phyloP scores from a whole-genome alignment of 768 basidiomycete genomes.

The Cystofilobasidium macerans region DNA sequence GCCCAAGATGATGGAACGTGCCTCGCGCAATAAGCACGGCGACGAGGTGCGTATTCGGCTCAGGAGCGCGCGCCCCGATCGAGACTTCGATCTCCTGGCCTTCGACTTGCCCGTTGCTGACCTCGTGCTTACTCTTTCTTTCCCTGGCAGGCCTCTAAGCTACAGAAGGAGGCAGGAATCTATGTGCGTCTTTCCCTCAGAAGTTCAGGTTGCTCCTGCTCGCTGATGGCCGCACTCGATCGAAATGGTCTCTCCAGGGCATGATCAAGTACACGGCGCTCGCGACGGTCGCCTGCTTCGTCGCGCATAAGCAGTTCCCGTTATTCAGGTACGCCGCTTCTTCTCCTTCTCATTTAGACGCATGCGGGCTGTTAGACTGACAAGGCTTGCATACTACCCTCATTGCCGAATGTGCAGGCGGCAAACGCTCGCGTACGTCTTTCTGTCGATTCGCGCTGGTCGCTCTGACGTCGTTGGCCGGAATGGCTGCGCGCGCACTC shows the following conservation, averaged over 20 bases:
- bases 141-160: background rate
- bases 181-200: background rate
- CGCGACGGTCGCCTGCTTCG: constrained; percentile 1
- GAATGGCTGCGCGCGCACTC: background rate
- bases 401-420: background rate
- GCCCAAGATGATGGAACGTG: background rate
- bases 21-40: background rate
- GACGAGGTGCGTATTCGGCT: background rate
- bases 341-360: background rate
- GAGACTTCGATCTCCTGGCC: no score
- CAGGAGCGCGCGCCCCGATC: background rate
- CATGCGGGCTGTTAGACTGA: background rate
- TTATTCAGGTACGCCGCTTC: constrained; percentile 14
- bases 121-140: background rate
- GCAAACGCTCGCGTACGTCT: constrained; percentile 14
- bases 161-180: constrained; percentile 13
- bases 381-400: background rate
- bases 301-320: constrained; percentile 19
- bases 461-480: background rate
- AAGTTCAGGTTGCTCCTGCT: background rate
- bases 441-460: background rate
- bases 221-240: background rate
- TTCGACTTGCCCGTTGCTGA: background rate
- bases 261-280: constrained; percentile 21
- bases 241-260: background rate